Base-by-base conservation (phyloP, 495 filamentous ascomycete species). In the Penicillium argentinense region DNA sequence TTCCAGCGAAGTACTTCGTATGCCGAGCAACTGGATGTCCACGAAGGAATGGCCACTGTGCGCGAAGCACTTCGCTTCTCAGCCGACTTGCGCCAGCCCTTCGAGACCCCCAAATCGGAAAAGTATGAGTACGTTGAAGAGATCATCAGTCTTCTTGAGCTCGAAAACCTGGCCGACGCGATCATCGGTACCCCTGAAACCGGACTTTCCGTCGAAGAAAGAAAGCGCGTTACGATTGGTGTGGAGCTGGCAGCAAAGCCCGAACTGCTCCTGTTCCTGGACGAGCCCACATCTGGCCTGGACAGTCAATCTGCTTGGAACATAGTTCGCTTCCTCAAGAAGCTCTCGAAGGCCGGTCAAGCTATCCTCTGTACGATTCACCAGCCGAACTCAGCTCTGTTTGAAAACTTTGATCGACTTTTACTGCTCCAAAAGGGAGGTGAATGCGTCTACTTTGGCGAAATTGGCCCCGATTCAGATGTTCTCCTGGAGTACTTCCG, bases 331-430 rank as follows among this genome's bases (percentile, higher is more conserved):
- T 95, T 95, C 75, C 66, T 96, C 39, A 84, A 84, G 38, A 96
- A 95, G 69, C 77, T 96, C 8, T 84, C 90, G 1, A 81, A 78
- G 1, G 82, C 84, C 28, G 91, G 91, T 1, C 90, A 96, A 56
- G 89, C 91, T 13, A 88, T 96, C 60, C 79, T 96, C 1, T 90
- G 87, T 66, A 96, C 91, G 0, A 97, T 96, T 52, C 91, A 96
- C 63, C 91, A 97, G 54, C 91, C 91, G 12, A 87, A 87, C 57
- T 82, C 87, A 3, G 85, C 87, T 0, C 75, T 97, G 0, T 96
- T 97, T 53, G 84, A 93, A 59, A 85, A 87, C 53, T 89, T 89
- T 42, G 85, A 89, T 53, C 70, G 80, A 6, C 68, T 89, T 5
- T 59, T 89, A 0, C 69, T 89, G 3, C 72, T 89, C 6, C 78